Conservation (phyloP, 768 basidiomycete genomes). For the Butyriboletus loyo region DNA sequence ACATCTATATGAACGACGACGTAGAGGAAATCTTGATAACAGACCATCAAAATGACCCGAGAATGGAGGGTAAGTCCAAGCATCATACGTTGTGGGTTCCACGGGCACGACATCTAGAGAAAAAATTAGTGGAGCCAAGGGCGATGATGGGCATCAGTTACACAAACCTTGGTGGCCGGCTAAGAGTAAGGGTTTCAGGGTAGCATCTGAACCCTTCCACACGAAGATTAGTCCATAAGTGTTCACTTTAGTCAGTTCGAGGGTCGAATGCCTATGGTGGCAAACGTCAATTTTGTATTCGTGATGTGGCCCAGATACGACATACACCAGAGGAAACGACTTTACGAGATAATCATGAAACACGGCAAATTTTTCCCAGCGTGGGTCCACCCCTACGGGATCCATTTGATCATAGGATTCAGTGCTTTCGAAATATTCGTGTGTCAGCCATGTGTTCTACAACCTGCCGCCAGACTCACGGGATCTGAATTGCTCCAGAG, state of each 20-base stretch:
- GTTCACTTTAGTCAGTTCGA: slow-evolving; percentile 57
- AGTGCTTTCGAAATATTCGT: slow-evolving; percentile 35
- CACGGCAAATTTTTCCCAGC: slow-evolving; percentile 51
- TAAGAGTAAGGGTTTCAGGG: slow-evolving; percentile 55
- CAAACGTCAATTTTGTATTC: background rate
- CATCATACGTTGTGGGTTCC: slow-evolving; percentile 47
- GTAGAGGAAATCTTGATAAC: background rate
- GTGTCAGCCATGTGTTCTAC: slow-evolving; percentile 2
- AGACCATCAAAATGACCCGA: slow-evolving; percentile 59
- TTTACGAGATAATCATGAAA: slow-evolving; percentile 54
- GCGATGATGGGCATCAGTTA: background rate
- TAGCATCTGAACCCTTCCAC: slow-evolving; percentile 50
- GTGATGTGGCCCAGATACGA: background rate
- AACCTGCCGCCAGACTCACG: slow-evolving; percentile 28
- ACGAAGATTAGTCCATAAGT: slow-evolving; percentile 58
- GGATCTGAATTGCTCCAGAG: slow-evolving; percentile 39
- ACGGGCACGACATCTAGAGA: slow-evolving; percentile 66
- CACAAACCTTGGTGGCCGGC: slow-evolving; percentile 51
- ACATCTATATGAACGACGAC: background rate
- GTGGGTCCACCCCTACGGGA: slow-evolving; percentile 45
- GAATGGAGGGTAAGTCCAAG: slow-evolving; percentile 63
- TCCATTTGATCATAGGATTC: slow-evolving; percentile 50
- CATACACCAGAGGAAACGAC: slow-evolving; percentile 63
- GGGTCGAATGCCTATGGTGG: slow-evolving; percentile 41
- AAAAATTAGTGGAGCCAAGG: background rate